A percentile compares a stretch with the other conserved stretches of the same genome.
Evolutionary conservation across 2,329 filamentous ascomycete species (phyloP).

Genomic region (Boeremia lycopersici): DNA sequence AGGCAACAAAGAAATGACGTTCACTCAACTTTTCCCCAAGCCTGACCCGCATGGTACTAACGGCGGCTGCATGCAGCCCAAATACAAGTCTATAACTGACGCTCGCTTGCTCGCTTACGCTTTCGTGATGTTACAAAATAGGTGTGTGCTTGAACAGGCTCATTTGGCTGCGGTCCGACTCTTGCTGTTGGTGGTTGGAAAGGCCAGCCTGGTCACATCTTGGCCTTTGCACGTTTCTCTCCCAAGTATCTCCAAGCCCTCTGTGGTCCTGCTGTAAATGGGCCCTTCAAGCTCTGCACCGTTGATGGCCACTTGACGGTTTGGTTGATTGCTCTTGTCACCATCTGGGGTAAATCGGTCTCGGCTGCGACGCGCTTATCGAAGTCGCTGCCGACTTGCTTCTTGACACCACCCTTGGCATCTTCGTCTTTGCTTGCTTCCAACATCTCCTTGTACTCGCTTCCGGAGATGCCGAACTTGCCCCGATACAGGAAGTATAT

Average conservation of each 20-base stretch:
- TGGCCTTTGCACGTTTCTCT: constrained; percentile 70
- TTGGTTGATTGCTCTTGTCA: constrained; percentile 78
- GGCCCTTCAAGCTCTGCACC: constrained; percentile 82
- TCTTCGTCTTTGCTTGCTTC: constrained; percentile 74
- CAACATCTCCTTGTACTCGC: constrained; percentile 86
- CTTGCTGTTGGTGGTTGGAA: background rate
- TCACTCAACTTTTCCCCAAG: constrained; percentile 15
- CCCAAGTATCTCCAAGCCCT: constrained; percentile 76
- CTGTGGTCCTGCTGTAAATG: constrained; percentile 75
- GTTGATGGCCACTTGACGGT: constrained; percentile 94
- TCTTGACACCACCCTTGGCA: constrained; percentile 65
- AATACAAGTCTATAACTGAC: constrained; percentile 7
- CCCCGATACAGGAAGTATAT: constrained; percentile 95
- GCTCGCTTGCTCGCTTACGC: constrained; percentile 18
- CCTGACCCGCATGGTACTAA: constrained; percentile 17
- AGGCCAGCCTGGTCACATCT: constrained; percentile 29
- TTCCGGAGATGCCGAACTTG: constrained; percentile 82
- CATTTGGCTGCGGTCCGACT: background rate
- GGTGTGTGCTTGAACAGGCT: constrained; percentile 11
- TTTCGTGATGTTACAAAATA: constrained; percentile 28
- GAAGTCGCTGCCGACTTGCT: constrained; percentile 80
- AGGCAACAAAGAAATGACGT: constrained; percentile 8
- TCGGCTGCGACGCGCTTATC: constrained; percentile 84
- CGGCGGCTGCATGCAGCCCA: constrained; percentile 15
- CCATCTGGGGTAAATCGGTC: constrained; percentile 69